Evolutionary conservation across 805 yeast genomes (phyloP), one percentile per base, ranked within the genome.

Genomic region (Lachancea quebecensis): DNA sequence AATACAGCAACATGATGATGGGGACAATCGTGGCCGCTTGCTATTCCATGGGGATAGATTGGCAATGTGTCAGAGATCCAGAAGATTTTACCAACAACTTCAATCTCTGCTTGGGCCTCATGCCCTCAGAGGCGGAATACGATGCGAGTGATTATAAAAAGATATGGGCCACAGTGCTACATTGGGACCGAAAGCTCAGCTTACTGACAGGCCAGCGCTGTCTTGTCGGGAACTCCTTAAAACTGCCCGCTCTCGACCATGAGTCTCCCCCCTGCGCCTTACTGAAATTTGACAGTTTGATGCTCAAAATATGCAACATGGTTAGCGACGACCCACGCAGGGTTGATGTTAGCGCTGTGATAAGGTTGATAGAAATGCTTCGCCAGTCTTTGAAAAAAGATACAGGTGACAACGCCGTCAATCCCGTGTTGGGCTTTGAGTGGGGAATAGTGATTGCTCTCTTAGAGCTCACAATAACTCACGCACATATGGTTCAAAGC

Each of bases 141-240:
- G 53, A 58, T 33, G 32, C 44, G 4, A 46, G 40, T 10, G 34
- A 56, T 2, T 57, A 49, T 37, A 51, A 49, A 35, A 51, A 43
- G 35, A 51, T 61, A 10, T 62, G 66, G 65, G 35, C 55, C 11
- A 53, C 54, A 35, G 55, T 59, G 6, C 29, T 62, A 15, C 51
- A 42, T 42, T 61, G 63, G 65, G 67, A 62, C 40, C 54, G 67
- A 33, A 62, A 62, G 27, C 43, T 57, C 50, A 47, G 54, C 10
- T 41, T 62, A 7, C 43, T 58, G 9, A 60, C 53, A 35, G 67
- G 67, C 10, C 58, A 53, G 39, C 64, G 59, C 41, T 58, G 62
- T 44, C 42, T 50, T 10, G 50, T 58, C 12, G 55, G 54, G 9
- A 60, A 57, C 39, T 47, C 64, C 2, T 54, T 52, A 36, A 47